Percentiles rank a stretch among this genome's conserved stretches.
Conservation (phyloP, 371 early-diverging fungal genomes). For the Conidiobolus incongruus region DNA sequence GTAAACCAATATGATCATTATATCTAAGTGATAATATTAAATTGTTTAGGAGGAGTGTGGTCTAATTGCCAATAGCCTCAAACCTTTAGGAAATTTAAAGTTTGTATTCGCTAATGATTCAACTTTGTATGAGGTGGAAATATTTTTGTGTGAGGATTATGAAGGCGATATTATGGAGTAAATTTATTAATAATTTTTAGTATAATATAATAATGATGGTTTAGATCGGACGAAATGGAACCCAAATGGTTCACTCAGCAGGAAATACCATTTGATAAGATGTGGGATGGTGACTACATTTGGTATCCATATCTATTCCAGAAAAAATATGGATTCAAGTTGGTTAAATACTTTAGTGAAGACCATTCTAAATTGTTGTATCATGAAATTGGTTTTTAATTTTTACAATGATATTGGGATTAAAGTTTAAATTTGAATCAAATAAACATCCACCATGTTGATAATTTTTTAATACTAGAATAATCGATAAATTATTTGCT, state of each 20-base stretch:
- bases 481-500: no score
- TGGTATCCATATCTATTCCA: slow-evolving; percentile 14
- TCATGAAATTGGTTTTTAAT: no score
- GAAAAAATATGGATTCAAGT: no score
- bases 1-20: background rate
- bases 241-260: slow-evolving; percentile 17
- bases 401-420: no score
- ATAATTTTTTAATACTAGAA: no score
- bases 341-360: no score
- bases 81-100: slow-evolving; percentile 16
- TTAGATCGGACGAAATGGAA: slow-evolving; percentile 17
- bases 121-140: slow-evolving; percentile 18
- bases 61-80: slow-evolving; percentile 14
- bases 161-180: slow-evolving; percentile 23
- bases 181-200: background rate
- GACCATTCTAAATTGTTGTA: no score
- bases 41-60: slow-evolving; percentile 20
- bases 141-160: slow-evolving; percentile 13
- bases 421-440: no score
- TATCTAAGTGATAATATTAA: background rate
- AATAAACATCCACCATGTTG: no score
- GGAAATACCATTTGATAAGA: slow-evolving; percentile 15
- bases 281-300: slow-evolving; percentile 20
- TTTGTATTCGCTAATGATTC: slow-evolving; percentile 21
- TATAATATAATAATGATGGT: background rate